Evolutionary conservation across 345 rosid genomes (phyloP), one percentile per base, ranked within the genome.

Genomic region (Salix suchowensis): DNA sequence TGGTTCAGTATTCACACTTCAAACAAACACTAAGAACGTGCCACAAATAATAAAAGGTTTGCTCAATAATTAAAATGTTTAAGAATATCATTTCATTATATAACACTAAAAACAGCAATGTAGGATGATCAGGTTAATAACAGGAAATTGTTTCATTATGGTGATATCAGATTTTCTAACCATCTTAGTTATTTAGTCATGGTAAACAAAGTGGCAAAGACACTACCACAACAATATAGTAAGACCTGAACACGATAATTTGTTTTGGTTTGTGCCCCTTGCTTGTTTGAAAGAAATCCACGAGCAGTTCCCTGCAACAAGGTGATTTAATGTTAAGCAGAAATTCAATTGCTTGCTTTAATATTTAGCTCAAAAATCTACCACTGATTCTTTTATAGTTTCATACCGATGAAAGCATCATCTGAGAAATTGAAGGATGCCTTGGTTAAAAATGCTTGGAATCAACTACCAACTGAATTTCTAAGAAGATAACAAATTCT

Each of bases 231-330:
- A 40, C 48, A n/a, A 9, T 2, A 68, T 37, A 70, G 62, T 13
- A 73, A 72, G 83, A 91, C 98, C 98, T 92, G 89, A 94, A 94
- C 58, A 92, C 77, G 67, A 94, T 88, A 70, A 94, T 91, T 79
- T 90, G 97, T 65, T 81, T 84, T 28, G 98, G 97, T 87, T 92
- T 94, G 24, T 71, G 72, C 39, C 32, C 50, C 7, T 72, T 77
- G 77, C 95, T 90, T 2, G 97, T 89, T 68, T 52, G 50, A 79
- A 73, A 92, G 82, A 92, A 94, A 50, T 94, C 94, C 26, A 84
- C 34, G 39, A 92, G 87, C 67, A 91, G 77, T 79, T 94, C 98
- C 75, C 95, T 94, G 84, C 24, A 70, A 62, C 48, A 74, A 76
- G 68, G 64, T 18, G 76, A 58, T 54, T 66, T 19, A 61, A 61